A percentile compares a stretch with the other conserved stretches of the same genome.
phyloP scores from a whole-genome alignment of 148 eudicot genomes.

The Cornus kousa region DNA sequence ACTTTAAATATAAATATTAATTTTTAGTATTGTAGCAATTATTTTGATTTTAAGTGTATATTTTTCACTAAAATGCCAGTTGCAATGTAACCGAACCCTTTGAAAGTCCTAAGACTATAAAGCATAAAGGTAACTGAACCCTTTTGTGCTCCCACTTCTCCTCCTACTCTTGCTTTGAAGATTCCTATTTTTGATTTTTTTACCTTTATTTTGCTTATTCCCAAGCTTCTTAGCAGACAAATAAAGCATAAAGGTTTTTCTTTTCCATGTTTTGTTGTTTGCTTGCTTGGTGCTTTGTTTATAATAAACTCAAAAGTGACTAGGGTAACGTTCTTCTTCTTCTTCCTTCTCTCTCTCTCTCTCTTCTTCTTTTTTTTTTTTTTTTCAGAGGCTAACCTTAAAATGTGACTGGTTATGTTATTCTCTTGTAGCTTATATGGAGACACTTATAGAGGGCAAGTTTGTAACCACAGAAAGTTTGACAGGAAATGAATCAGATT shows the following conservation, averaged over 20 bases:
- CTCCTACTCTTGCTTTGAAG: background rate
- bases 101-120: background rate
- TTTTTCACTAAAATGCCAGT: no score
- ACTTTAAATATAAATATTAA: no score
- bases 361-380: no score
- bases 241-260: no score
- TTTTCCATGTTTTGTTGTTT: background rate
- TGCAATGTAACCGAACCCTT: background rate
- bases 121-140: no score
- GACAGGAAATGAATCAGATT: conserved; percentile 5
- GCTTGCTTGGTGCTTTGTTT: background rate
- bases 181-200: background rate
- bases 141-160: background rate
- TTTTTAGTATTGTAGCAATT: no score
- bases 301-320: background rate
- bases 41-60: no score
- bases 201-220: background rate
- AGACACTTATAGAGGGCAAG: conserved; percentile 12
- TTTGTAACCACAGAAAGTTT: conserved; percentile 12
- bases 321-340: background rate
- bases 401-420: background rate
- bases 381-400: background rate
- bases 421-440: conserved; percentile 11
- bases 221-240: background rate
- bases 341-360: no score